Conservation (phyloP, 129 eudicot species). For the Lonicera japonica region DNA sequence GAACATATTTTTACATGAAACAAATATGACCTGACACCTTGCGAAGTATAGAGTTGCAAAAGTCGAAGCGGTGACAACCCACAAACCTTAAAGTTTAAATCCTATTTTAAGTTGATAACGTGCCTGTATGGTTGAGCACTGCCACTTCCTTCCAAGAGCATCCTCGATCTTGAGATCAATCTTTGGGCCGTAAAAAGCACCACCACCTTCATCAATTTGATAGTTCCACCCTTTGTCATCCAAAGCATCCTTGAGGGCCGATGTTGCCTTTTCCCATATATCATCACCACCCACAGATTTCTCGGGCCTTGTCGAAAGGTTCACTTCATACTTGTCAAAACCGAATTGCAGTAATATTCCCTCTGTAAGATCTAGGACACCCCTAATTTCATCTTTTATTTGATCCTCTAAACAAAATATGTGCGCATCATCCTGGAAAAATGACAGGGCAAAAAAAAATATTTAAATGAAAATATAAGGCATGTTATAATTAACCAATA, state of each 20-base stretch:
- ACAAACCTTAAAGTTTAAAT: not conserved
- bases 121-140: conserved; percentile 95
- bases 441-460: conserved; percentile 4
- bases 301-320: conserved; percentile 94
- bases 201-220: conserved; percentile 93
- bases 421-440: conserved; percentile 89
- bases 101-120: not conserved
- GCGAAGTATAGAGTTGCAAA: too few relatives aligned
- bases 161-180: conserved; percentile 97
- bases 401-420: conserved; percentile 94
- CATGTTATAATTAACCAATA: too few relatives aligned
- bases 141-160: conserved; percentile 98
- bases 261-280: conserved; percentile 93
- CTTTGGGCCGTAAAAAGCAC: conserved; percentile 98
- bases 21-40: too few relatives aligned
- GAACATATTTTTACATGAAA: too few relatives aligned
- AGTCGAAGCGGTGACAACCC: too few relatives aligned
- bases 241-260: conserved; percentile 84
- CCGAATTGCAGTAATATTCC: conserved; percentile 85
- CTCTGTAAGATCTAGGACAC: conserved; percentile 98
- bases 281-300: conserved; percentile 88
- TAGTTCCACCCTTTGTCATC: conserved; percentile 92
- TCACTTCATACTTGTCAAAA: conserved; percentile 84
- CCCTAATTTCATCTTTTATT: conserved; percentile 90
- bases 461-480: not conserved